Conservation (phyloP, 495 filamentous ascomycete species). For the Neurospora discreta region DNA sequence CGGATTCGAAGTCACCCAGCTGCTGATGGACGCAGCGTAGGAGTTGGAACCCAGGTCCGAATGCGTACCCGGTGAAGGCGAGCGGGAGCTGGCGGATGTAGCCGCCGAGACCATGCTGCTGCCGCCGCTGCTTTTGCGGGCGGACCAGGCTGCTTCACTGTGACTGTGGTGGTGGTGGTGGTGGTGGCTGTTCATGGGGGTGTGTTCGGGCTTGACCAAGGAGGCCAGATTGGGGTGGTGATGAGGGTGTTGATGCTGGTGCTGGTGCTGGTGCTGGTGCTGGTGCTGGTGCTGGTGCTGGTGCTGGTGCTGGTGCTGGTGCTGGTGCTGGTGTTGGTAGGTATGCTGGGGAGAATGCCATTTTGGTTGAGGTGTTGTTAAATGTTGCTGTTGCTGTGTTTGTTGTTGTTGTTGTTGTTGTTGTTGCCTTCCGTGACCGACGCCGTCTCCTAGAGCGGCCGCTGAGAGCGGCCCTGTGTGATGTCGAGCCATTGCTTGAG, state of each 20-base stretch:
- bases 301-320: background rate
- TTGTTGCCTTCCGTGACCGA: background rate
- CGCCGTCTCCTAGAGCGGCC: background rate
- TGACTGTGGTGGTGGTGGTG: background rate
- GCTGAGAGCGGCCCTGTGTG: background rate
- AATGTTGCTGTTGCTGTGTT: background rate
- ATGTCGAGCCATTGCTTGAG: background rate
- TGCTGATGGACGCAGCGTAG: slow-evolving; percentile 13
- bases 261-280: background rate
- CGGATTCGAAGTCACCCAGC: slow-evolving; percentile 12
- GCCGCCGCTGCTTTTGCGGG: background rate
- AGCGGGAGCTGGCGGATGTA: slow-evolving; percentile 12
- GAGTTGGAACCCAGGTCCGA: slow-evolving; percentile 11
- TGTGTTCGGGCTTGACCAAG: background rate
- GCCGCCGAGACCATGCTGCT: background rate
- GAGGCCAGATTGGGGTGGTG: background rate
- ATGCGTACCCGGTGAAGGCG: slow-evolving; percentile 9
- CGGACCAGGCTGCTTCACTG: background rate
- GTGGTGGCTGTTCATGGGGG: background rate
- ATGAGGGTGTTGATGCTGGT: background rate
- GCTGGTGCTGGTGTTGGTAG: background rate
- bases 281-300: background rate
- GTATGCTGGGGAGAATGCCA: background rate
- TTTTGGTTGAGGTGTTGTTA: background rate
- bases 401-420: background rate